phyloP scores from a whole-genome alignment of 2,329 filamentous ascomycete genomes.

The Periconia digitata region DNA sequence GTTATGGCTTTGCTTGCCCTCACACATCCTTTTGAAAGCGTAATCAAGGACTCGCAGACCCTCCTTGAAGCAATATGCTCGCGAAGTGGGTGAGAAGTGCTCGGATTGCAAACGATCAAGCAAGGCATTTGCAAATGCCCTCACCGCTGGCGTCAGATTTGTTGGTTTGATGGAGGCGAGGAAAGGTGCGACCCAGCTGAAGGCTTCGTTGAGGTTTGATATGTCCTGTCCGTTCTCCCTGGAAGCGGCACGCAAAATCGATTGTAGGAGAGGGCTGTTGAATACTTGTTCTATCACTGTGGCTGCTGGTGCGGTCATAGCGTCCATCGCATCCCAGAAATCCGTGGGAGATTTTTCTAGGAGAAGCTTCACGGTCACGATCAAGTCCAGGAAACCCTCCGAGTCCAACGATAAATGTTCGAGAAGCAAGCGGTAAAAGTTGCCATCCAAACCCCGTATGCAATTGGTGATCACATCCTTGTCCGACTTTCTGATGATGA shows the following conservation, averaged over 20 bases:
- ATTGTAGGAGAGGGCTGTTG: slow-evolving; percentile 66
- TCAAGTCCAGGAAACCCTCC: slow-evolving; percentile 64
- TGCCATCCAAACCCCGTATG: slow-evolving; percentile 75
- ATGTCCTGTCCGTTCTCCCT: slow-evolving; percentile 53
- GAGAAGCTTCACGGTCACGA: slow-evolving; percentile 70
- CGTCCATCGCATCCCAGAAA: slow-evolving; percentile 86
- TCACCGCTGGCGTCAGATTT: slow-evolving; percentile 77
- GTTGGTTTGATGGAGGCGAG: slow-evolving; percentile 74
- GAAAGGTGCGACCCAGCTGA: slow-evolving; percentile 78
- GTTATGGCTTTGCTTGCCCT: slow-evolving; percentile 33
- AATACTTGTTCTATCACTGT: slow-evolving; percentile 84
- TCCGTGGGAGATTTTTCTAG: slow-evolving; percentile 74
- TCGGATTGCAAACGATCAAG: slow-evolving; percentile 65
- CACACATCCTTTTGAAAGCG: slow-evolving; percentile 36
- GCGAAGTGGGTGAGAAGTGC: slow-evolving; percentile 58
- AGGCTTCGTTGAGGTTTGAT: slow-evolving; percentile 63
- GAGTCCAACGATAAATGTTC: slow-evolving; percentile 61
- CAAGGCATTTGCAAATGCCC: slow-evolving; percentile 74
- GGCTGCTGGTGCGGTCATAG: slow-evolving; percentile 76
- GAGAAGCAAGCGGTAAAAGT: slow-evolving; percentile 62
- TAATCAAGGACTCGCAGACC: slow-evolving; percentile 50
- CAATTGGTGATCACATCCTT: slow-evolving; percentile 75
- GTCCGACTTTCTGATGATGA: slow-evolving; percentile 73
- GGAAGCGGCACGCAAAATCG: slow-evolving; percentile 56
- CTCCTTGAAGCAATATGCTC: slow-evolving; percentile 63